Evolutionary conservation across 2,329 filamentous ascomycete genomes (phyloP).

Genomic region (Pseudogymnoascus destructans): DNA sequence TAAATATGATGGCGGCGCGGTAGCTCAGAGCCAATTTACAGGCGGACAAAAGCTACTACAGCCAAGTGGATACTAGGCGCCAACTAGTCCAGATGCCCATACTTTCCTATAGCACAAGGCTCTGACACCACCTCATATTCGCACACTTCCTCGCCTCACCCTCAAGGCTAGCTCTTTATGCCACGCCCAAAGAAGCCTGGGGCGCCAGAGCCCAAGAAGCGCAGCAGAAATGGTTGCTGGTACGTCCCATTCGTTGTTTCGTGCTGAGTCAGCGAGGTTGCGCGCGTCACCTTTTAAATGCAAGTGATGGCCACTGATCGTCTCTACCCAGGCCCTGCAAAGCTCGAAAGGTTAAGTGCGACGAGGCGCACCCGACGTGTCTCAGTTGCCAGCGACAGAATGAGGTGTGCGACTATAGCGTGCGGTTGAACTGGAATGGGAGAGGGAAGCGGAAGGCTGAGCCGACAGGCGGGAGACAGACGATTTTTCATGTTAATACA

Average conservation of each 20-base stretch:
- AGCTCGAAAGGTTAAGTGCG: slow-evolving; percentile 67
- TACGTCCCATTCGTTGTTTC: slow-evolving; percentile 27
- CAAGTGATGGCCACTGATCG: slow-evolving; percentile 11
- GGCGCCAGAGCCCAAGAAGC: slow-evolving; percentile 50
- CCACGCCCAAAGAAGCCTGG: slow-evolving; percentile 53
- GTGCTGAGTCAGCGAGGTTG: background rate
- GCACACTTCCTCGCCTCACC: background rate
- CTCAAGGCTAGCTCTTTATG: slow-evolving; percentile 30
- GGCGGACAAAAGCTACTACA: background rate
- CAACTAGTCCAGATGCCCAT: slow-evolving; percentile 1
- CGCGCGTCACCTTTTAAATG: slow-evolving; percentile 1
- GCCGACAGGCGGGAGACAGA: slow-evolving; percentile 13
- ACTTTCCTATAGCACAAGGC: background rate
- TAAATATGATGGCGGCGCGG: background rate
- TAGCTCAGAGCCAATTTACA: background rate
- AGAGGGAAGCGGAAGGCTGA: slow-evolving; percentile 46
- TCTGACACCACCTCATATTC: background rate
- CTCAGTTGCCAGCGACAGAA: slow-evolving; percentile 59
- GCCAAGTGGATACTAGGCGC: background rate
- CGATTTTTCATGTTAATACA: slow-evolving; percentile 2
- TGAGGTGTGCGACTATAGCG: slow-evolving; percentile 67
- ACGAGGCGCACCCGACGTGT: slow-evolving; percentile 62
- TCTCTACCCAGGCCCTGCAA: slow-evolving; percentile 55
- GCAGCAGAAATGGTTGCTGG: slow-evolving; percentile 59
- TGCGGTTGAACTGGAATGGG: slow-evolving; percentile 70